Evolutionary conservation across 441 rosid species (phyloP), one percentile per base, ranked within the genome.

Genomic region (Brassica hybrid): DNA sequence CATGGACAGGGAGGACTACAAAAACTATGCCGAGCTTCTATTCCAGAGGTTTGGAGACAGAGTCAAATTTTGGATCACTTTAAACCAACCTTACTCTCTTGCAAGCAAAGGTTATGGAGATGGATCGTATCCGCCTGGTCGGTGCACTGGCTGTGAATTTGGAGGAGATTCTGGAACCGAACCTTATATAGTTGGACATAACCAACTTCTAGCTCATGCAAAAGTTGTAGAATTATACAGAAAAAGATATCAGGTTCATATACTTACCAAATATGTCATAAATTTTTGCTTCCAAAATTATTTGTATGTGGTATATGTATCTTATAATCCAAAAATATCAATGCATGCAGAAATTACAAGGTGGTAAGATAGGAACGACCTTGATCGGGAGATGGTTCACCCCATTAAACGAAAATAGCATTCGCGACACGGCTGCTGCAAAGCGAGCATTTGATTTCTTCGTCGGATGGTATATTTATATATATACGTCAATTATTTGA

Each of bases 301-400:
- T 41, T 38, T 12, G n/a, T 41, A 41, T 12, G 48, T 41, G 3
- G 48, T 11, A 41, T 38, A 38, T 38, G 43, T 38, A 38, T 1
- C 11, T 38, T 38, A 21, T 41, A 11, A 41, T 41, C 48, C 48
- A 41, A 80, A 83, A 5, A 3, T 6, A 23, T 59, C 48, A 3
- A 38, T 41, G 48, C n/a, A 11, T 41, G n/a, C 48, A 41, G 48
- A 41, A 41, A 41, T 11, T 4, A 3, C 48, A 41, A 41, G 48
- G 48, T 41, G 48, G 48, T 11, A 41, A 41, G 48, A 41, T 41
- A 12, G 64, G 36, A 13, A 59, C 64, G 1, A 23, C 64, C 5
- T 60, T 60, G 64, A 60, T 60, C 64, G 64, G 64, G 36, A 60
- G 17, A 60, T 60, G 64, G 64, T 60, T 60, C 36, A 5, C 7